Evolutionary conservation across 2,329 filamentous ascomycete genomes (phyloP), one percentile per base, ranked within the genome.

Genomic region (Aureobasidium namibiae): DNA sequence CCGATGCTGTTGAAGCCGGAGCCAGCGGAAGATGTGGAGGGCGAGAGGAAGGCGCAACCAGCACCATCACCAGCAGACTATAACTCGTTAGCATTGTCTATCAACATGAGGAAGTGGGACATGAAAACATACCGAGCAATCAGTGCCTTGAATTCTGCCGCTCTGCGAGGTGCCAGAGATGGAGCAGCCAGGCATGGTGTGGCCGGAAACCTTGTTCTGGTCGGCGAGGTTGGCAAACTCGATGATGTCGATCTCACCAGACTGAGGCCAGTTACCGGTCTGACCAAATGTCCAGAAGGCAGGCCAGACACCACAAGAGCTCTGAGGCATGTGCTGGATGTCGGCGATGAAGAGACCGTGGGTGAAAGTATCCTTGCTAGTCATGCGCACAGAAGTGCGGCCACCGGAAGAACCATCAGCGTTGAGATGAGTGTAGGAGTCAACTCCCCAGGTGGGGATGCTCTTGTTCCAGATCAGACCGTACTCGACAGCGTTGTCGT

Each of bases 281-380:
- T 60, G 60, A 52, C 61, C 61, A 60, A 62, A 61, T 52, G 69
- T 68, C 69, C 68, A 74, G 63, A 74, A 73, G 8, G 77, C 76
- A 46, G 76, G 76, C 76, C 77, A 80, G 13, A 73, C 73, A 26
- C 78, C 77, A 59, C 77, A 80, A 16, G 73, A 75, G 21, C 72
- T 75, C 23, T 61, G 60, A 4, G 78, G 78, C 75, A 81, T 79
- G 61, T 81, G 78, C 29, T 69, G 70, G 44, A 81, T 72, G 63
- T 80, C 77, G 33, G 75, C 64, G 3, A 81, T 73, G 46, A 81
- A 71, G 18, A 81, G 68, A 11, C 78, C 78, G 31, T 69, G 65
- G 58, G 75, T 74, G 63, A 78, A 80, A 18, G 66, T 68, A 53
- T 73, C 72, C 61, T 74, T 74, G 65, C 75, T 77, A 59, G 73